These are phyloP conservation scores for Claviceps purpurea DNA, from an alignment of 2,329 filamentous ascomycete genomes.

Conservation along the genomic window DNA sequence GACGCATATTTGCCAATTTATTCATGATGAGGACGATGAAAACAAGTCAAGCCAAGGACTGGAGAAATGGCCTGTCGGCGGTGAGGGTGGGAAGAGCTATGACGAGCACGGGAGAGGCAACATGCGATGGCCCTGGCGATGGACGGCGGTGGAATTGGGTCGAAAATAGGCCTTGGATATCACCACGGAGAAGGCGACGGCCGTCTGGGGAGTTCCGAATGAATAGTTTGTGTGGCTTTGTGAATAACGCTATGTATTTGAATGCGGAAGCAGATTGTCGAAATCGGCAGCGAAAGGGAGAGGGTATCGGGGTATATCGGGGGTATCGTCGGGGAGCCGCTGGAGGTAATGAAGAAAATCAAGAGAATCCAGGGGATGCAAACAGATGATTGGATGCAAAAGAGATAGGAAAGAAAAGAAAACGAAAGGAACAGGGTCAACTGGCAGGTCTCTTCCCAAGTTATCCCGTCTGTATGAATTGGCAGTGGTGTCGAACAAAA, in stretches of 20 bases:
- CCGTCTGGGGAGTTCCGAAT: background rate
- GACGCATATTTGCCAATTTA: constrained; percentile 59
- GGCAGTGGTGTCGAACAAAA: constrained; percentile 6
- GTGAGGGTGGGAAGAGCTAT: background rate
- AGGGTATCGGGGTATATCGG: constrained; percentile 8
- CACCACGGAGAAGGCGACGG: constrained; percentile 2
- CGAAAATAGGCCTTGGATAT: constrained; percentile 15
- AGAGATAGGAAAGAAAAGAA: background rate
- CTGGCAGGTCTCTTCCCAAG: constrained; percentile 6
- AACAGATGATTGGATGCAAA: background rate
- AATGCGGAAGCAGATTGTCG: constrained; percentile 4
- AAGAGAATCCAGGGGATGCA: constrained; percentile 6
- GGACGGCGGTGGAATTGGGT: constrained; percentile 13
- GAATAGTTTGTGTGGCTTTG: background rate
- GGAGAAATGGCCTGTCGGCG: constrained; percentile 1
- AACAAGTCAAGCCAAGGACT: background rate
- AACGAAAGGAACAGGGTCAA: constrained; percentile 1
- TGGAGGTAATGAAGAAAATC: constrained; percentile 1
- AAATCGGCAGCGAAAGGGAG: constrained; percentile 10
- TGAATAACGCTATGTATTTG: background rate
- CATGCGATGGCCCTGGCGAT: constrained; percentile 6
- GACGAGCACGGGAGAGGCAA: constrained; percentile 2
- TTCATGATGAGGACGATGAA: constrained; percentile 40
- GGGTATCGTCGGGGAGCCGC: constrained; percentile 6
- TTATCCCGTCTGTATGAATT: constrained; percentile 3